Conservation (phyloP, 495 filamentous ascomycete genomes). For the Xylaria flabelliformis region DNA sequence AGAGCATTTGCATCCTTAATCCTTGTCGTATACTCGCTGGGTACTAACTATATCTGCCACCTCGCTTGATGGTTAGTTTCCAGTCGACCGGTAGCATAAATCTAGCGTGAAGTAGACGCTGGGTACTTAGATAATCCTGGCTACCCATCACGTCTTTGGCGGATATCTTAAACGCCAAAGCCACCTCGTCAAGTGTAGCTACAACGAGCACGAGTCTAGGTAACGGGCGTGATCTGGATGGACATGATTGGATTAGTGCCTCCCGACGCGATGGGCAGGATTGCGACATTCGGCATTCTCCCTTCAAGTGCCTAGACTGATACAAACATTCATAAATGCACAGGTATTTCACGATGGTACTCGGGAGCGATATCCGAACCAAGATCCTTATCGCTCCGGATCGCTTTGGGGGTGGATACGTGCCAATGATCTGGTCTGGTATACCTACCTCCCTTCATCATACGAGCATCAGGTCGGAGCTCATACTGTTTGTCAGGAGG, state of each 20-base stretch:
- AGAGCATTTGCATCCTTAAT: constrained; percentile 8
- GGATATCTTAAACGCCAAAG: background rate
- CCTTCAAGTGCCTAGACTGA: background rate
- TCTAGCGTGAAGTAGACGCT: background rate
- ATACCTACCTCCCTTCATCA: background rate
- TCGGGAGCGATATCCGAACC: background rate
- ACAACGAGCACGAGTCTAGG: background rate
- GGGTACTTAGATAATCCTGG: background rate
- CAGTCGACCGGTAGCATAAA: background rate
- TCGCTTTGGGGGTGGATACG: background rate
- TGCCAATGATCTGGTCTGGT: background rate
- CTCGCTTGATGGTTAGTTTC: constrained; percentile 17
- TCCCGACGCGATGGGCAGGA: background rate
- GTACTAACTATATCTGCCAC: constrained; percentile 11
- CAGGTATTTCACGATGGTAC: background rate
- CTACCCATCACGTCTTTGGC: background rate
- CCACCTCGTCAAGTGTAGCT: background rate
- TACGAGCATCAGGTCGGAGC: constrained; percentile 15
- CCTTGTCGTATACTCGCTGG: background rate
- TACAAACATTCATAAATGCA: constrained; percentile 3
- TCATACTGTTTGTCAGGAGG: constrained; percentile 6
- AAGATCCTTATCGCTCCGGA: background rate
- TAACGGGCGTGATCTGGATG: background rate
- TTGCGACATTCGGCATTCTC: background rate
- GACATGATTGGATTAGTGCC: background rate